Base-by-base conservation (phyloP, 768 basidiomycete genomes). In the Auricularia sp. region DNA sequence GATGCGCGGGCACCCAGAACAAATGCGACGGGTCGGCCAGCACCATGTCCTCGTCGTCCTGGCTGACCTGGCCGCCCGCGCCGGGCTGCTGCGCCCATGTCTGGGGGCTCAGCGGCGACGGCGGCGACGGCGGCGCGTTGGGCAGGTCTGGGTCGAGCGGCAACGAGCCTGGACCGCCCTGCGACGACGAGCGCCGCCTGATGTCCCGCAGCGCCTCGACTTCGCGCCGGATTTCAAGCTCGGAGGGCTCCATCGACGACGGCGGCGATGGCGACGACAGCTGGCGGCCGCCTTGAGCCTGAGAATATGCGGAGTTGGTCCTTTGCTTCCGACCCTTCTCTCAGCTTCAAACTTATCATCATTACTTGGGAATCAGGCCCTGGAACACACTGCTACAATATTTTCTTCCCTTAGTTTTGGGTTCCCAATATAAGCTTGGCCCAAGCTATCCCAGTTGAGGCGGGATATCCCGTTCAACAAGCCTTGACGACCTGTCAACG, bases 1-100 rank as follows among this genome's bases (percentile, higher is more conserved):
- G 80, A 65, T 89, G 85, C 16, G 97, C 97, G 63, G 97, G 97
- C 35, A 99, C 94, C 97, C 97, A 99, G 81, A 98, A 98, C 68
- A 98, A 85, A 75, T 93, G 90, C 71, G 88, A 87, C 2, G 91
- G 88, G 77, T 96, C 92, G 70, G 56, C 56, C 24, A 59, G 56
- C 18, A 59, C 56, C 21, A 29, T 24, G 56, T 59, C 56, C 56
- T 59, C 56, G 56, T 59, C 56, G 56, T 59, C 56, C 56, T 59
- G 29, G 56, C 34, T 35, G 24, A 59, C 56, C 24, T 33, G 11
- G 6, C 24, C 56, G 24, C 34, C 14, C 8, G 24, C 4, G 11
- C 24, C 37, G 42, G 33, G 14, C 6, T 18, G 7, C n/a, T 63
- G 44, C 44, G 39, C 39, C 62, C 63, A 69, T 3, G 69, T 66